Evolutionary conservation across 2,329 filamentous ascomycete genomes (phyloP), one percentile per base, ranked within the genome.

Genomic region (Dothistroma pini): DNA sequence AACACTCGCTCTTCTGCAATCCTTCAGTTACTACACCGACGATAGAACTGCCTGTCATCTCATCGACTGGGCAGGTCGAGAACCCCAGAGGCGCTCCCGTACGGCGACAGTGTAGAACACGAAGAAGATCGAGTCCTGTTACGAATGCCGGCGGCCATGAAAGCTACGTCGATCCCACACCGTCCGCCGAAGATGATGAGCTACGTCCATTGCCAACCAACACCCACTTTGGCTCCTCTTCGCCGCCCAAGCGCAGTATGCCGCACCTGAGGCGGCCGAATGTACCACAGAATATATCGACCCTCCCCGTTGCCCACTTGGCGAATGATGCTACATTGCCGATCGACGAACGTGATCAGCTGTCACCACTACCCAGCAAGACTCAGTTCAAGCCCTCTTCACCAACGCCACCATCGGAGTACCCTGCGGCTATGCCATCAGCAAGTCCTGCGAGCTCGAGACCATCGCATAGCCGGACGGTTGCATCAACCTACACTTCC

Each of bases 1-100:
- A 72, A 52, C 71, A 71, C 51, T 69, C 71, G 9, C 62, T 72
- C 16, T 70, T 72, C 44, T 72, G 69, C 54, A 64, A 68, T 31
- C 66, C 70, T 48, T 25, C 63, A 21, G 22, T 56, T 25, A 22
- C 52, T 32, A 57, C 47, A 52, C 52, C 49, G 31, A 54, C 51
- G 5, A 53, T 53, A 53, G 51, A 34, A 29, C 16, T 34, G 29
- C 51, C 51, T 35, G 51, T 53, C 11, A 11, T 53, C 31, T 35
- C 51, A 35, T 32, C 51, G 16, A 53, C 2, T 21, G n/a, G 4
- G 31, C n/a, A 32, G 12, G 11, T 31, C 25, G 29, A 53, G 9
- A 32, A 10, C 3, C 25, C 25, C n/a, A 32, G 19, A n/a, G 51
- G 63, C 29, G 65, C 58, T 29, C 56, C 57, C 10, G 22, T 63